Base-by-base conservation (phyloP, 2,329 filamentous ascomycete genomes). In the Gremmenia infestans region DNA sequence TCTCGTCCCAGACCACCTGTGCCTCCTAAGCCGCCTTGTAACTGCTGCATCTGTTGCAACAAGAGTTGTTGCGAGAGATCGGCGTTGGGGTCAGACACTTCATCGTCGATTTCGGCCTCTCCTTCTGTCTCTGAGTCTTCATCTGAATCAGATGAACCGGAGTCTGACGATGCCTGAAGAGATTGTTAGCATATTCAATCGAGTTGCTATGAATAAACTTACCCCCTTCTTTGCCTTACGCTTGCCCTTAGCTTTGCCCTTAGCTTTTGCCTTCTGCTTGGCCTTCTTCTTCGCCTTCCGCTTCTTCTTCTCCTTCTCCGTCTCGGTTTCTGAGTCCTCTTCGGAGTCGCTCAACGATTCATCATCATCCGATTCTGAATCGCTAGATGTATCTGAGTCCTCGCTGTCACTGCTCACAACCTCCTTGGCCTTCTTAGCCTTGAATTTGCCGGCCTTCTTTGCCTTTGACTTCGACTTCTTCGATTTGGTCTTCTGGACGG, bases 181-280 rank as follows among this genome's bases (percentile, higher is more conserved):
- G 22, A 19, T 17, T 23, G 39, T 65, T 53, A 66, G 58, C 32
- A 52, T 19, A 11, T 32, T 3, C 19, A 5, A 7, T 22, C 45
- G 45, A 46, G 7, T 39, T 48, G 45, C 9, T 48, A 48, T 7
- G 56, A n/a, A 52, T 23, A 11, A 36, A 60, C 63, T 25, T 70
- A 69, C 57, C 61, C 65, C 65, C 65, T 72, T 68, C 51, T 65
- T 70, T 7, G 70, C 62, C 55, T 71, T 73, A 45, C 68, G 65
- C 65, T 73, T 76, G 43, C 70, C 72, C 65, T 74, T 75, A 4
- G 65, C 60, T 60, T 74, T 76, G 50, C 64, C 63, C 60, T 70
- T 70, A 7, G 66, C 65, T 53, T 67, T 67, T 14, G 62, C 56
- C 51, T 63, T 66, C 56, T 68, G 64, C 53, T 71, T 73, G 9